Base-by-base conservation (phyloP, 2,329 filamentous ascomycete genomes). In the Arachnomyces sp. region DNA sequence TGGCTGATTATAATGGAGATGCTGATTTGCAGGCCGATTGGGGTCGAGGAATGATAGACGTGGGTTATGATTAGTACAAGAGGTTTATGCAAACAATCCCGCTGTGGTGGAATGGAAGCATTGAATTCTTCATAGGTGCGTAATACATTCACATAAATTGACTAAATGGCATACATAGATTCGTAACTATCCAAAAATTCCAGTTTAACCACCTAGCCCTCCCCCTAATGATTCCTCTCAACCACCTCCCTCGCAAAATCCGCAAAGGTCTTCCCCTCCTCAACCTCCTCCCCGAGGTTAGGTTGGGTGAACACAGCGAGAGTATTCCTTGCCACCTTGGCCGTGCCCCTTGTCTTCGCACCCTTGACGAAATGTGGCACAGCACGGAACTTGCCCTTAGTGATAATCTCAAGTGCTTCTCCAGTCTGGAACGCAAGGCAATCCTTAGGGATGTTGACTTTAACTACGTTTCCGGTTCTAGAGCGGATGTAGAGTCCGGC, bases 241-340 rank as follows among this genome's bases (percentile, higher is more conserved):
- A 89, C 83, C 35, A 89, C 81, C 58, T 86, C 83, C 75, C 84
- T 84, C 2, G 81, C 80, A 59, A 86, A 90, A 14, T 75, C 74
- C 34, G 77, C 68, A 65, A 86, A 90, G 1, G 74, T 84, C 70
- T 84, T 77, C 0, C 88, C 90, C 11, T 77, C 73, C 50, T 75
- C 78, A 6, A 90, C 74, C 28, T 79, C 68, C 43, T 80, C 71
- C 0, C 79, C 81, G 75, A 96, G 63, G 66, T 95, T 94, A 16
- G 92, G 92, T 73, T 98, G 92, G 43, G 90, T 98, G 57, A 96
- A 98, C 7, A 96, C 88, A 1, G 92, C 92, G 50, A 98, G 65
- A 7, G 92, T 98, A 65, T 96, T 96, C 43, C 83, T 70, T 18
- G 83, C 84, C 44, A 89, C 25, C 36, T 34, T 29, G 2, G 67